Evolutionary conservation across 1,284 basidiomycete genomes (phyloP).

Genomic region (Megacollybia platyphylla): DNA sequence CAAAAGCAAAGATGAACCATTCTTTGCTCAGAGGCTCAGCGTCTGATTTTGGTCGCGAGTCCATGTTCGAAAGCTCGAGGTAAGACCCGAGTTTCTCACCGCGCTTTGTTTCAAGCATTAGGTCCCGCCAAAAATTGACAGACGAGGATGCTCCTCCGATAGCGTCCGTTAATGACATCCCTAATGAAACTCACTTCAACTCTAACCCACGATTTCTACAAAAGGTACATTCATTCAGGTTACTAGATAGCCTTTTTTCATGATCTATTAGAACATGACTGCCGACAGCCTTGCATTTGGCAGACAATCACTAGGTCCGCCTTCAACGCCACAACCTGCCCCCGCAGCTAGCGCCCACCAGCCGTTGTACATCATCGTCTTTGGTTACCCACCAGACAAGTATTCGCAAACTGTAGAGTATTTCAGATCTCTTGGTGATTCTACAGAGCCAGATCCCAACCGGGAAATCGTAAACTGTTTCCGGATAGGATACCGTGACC

Average conservation of each 20-base stretch:
- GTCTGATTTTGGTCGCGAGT: constrained; percentile 64
- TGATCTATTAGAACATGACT: no score
- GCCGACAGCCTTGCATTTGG: no score
- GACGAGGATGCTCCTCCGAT: constrained; percentile 69
- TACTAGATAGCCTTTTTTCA: neutral
- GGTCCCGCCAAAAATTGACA: constrained; percentile 39
- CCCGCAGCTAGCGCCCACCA: constrained; percentile 14
- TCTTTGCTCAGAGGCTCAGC: constrained; percentile 45
- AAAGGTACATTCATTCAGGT: neutral
- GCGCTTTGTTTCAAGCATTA: constrained; percentile 1
- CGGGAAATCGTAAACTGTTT: constrained; percentile 59
- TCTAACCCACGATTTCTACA: constrained; percentile 13
- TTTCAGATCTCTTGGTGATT: constrained; percentile 52
- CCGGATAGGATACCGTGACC: constrained; percentile 54
- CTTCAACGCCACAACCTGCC: constrained; percentile 15
- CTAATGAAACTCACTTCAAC: constrained; percentile 43
- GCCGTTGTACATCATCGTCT: constrained; percentile 52
- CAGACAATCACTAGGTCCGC: no score
- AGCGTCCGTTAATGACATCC: constrained; percentile 57
- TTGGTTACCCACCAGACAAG: constrained; percentile 65
- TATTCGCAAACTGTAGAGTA: constrained; percentile 58
- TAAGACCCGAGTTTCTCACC: constrained; percentile 13
- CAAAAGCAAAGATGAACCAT: constrained; percentile 66
- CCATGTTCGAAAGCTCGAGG: constrained; percentile 67
- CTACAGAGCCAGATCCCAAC: constrained; percentile 53